Evolutionary conservation across 2,329 filamentous ascomycete species (phyloP).

Genomic region (Cryphonectria nitschkei): DNA sequence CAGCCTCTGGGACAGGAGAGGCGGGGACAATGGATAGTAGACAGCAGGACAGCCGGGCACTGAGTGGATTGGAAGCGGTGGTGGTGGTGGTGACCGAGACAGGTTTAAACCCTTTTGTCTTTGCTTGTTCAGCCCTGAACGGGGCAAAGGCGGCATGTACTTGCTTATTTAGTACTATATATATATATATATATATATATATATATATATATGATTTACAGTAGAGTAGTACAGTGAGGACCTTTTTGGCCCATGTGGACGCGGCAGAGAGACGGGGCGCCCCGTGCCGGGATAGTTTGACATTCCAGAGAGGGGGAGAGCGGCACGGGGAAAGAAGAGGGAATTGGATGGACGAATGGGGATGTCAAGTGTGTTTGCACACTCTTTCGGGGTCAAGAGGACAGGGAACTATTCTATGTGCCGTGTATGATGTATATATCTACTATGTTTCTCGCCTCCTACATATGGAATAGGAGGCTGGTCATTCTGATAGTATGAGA

Average conservation of each 20-base stretch:
- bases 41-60: not conserved
- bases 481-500: too few species aligned
- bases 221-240: not conserved
- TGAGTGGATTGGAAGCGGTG: too few species aligned
- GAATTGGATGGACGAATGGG: too few species aligned
- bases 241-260: not conserved
- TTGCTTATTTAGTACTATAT: too few species aligned
- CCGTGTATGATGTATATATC: too few species aligned
- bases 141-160: not conserved
- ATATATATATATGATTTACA: too few species aligned
- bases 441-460: too few species aligned
- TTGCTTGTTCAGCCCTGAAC: not conserved
- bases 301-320: constrained; percentile 8
- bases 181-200: too few species aligned
- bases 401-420: too few species aligned
- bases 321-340: not conserved
- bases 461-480: too few species aligned
- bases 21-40: not conserved
- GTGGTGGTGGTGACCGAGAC: not conserved
- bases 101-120: not conserved
- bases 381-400: too few species aligned
- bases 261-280: constrained; percentile 2
- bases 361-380: too few species aligned
- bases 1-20: not conserved
- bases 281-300: not conserved